These are phyloP conservation scores for Paracoccidioides lutzii DNA, from an alignment of 2,329 filamentous ascomycete genomes.

Conservation along the genomic window DNA sequence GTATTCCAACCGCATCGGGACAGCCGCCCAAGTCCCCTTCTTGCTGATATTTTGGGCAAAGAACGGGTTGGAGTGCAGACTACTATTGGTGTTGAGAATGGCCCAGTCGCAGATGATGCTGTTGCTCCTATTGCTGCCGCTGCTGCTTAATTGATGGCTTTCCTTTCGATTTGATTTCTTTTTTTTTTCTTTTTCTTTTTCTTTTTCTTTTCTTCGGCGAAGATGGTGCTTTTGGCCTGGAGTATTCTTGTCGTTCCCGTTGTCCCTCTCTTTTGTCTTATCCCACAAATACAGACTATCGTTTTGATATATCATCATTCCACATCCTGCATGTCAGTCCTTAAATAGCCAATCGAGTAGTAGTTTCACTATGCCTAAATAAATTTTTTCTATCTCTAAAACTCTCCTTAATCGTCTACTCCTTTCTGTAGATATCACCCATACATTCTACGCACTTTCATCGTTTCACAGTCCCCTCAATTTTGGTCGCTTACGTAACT, in stretches of 20 bases:
- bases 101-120: neutral
- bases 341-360: neutral
- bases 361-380: neutral
- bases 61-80: slow-evolving; percentile 85
- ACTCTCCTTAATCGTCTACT: neutral
- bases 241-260: neutral
- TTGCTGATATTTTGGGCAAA: slow-evolving; percentile 84
- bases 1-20: slow-evolving; percentile 60
- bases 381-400: too few species aligned
- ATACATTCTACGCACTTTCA: too few species aligned
- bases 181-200: neutral
- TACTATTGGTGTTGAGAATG: slow-evolving; percentile 41
- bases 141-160: slow-evolving; percentile 5
- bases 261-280: neutral
- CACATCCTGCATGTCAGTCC: neutral
- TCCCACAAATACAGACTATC: neutral
- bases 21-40: slow-evolving; percentile 72
- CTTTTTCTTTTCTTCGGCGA: neutral
- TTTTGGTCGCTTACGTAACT: neutral
- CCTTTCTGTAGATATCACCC: neutral
- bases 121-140: slow-evolving; percentile 21
- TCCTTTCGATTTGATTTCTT: neutral
- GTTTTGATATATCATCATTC: neutral
- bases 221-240: neutral
- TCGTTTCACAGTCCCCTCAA: too few species aligned